Conservation (phyloP, 495 filamentous ascomycete species). For the Xylaria nigripes region DNA sequence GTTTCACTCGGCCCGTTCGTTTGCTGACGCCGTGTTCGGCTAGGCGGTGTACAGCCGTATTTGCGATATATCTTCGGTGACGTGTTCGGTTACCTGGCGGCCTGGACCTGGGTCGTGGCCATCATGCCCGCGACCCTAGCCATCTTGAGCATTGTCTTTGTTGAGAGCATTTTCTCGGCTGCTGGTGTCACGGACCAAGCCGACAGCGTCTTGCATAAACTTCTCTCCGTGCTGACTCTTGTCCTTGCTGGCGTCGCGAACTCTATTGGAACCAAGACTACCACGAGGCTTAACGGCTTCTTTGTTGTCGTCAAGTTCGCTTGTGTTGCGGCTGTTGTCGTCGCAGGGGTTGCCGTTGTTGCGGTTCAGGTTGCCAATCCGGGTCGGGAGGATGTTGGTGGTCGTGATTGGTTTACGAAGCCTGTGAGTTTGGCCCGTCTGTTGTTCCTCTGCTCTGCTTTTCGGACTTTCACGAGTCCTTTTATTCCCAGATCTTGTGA, state of each 20-base stretch:
- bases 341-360: constrained; percentile 41
- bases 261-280: constrained; percentile 48
- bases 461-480: no score
- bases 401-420: constrained; percentile 44
- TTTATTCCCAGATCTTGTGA: not conserved
- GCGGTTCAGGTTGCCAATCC: constrained; percentile 28
- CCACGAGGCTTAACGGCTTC: constrained; percentile 45
- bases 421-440: constrained; percentile 8
- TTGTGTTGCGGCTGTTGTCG: constrained; percentile 37
- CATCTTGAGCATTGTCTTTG: constrained; percentile 51
- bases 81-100: constrained; percentile 44
- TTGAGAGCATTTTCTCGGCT: constrained; percentile 47
- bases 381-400: constrained; percentile 28
- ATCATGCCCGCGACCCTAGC: constrained; percentile 51
- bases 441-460: not conserved
- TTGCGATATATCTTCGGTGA: constrained; percentile 50
- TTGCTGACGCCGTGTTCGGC: not conserved
- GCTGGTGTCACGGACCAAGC: constrained; percentile 37
- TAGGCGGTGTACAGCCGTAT: constrained; percentile 47
- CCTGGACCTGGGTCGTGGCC: constrained; percentile 52
- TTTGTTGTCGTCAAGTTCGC: constrained; percentile 46
- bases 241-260: constrained; percentile 42
- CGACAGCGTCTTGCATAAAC: constrained; percentile 35
- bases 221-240: constrained; percentile 39
- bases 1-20: not conserved